phyloP scores from a whole-genome alignment of 192 early-diverging fungal species.

The Gamsiella multidivaricata region DNA sequence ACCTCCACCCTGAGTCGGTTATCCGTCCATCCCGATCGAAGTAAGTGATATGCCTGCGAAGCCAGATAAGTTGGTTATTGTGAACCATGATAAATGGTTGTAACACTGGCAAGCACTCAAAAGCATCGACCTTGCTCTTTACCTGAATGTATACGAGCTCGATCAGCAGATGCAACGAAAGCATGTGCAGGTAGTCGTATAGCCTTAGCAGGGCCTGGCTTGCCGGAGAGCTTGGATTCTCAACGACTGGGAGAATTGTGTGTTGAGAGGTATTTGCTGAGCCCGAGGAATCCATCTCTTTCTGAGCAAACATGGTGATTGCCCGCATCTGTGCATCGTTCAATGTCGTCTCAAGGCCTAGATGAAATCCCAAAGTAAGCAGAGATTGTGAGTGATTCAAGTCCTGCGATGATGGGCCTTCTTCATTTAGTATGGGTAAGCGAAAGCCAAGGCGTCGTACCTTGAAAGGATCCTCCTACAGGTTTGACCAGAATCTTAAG shows the following conservation, averaged over 20 bases:
- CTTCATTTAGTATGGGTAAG: too few relatives aligned
- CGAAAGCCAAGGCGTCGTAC: conserved; percentile 8
- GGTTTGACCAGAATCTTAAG: conserved; percentile 75
- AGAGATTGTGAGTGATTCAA: too few relatives aligned
- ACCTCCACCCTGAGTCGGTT: conserved; percentile 59
- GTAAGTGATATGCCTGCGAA: conserved; percentile 25
- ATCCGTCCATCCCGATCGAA: conserved; percentile 58
- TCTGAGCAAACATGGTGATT: conserved; percentile 58
- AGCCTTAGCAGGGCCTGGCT: conserved; percentile 75
- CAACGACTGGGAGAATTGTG: conserved; percentile 3
- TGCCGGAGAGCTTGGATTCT: conserved; percentile 8
- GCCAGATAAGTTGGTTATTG: neutral
- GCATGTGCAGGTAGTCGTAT: conserved; percentile 79
- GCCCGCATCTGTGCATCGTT: conserved; percentile 63
- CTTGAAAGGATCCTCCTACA: conserved; percentile 56
- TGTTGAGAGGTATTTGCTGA: conserved; percentile 1
- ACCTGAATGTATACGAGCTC: conserved; percentile 78
- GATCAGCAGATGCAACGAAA: conserved; percentile 72
- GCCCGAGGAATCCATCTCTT: conserved; percentile 53
- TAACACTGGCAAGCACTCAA: too few relatives aligned
- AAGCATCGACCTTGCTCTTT: too few relatives aligned
- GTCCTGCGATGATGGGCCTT: neutral
- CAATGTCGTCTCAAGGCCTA: conserved; percentile 65
- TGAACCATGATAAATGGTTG: too few relatives aligned
- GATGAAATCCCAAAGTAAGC: neutral